These are phyloP conservation scores for Helminthosporium solani DNA, from an alignment of 2,329 filamentous ascomycete species.

Conservation along the genomic window DNA sequence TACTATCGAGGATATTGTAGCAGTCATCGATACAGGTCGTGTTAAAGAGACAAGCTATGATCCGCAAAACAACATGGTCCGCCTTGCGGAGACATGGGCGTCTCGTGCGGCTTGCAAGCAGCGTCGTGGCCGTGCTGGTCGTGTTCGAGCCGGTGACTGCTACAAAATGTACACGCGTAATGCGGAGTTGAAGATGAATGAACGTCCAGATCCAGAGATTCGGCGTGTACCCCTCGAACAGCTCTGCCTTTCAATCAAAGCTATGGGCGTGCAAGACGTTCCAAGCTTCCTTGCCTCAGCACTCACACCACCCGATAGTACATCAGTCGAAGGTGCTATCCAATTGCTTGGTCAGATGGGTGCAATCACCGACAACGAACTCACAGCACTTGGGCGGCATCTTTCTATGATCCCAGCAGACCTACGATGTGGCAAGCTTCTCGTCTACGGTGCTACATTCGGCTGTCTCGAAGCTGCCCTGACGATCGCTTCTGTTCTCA, in stretches of 20 bases:
- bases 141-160: conserved; percentile 86
- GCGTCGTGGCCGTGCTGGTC: conserved; percentile 85
- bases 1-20: conserved; percentile 95
- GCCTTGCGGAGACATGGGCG: conserved; percentile 92
- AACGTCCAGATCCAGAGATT: conserved; percentile 90
- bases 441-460: conserved; percentile 94
- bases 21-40: conserved; percentile 90
- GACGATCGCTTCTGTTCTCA: conserved; percentile 89
- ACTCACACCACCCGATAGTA: conserved; percentile 81
- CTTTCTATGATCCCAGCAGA: conserved; percentile 95
- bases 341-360: conserved; percentile 80
- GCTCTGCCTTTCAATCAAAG: conserved; percentile 88
- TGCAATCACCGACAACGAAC: conserved; percentile 78
- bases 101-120: conserved; percentile 94
- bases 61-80: conserved; percentile 87
- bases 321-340: conserved; percentile 84
- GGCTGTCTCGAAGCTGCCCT: conserved; percentile 86
- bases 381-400: conserved; percentile 89
- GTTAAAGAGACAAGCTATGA: conserved; percentile 98
- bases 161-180: conserved; percentile 93
- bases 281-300: conserved; percentile 78
- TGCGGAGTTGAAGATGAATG: conserved; percentile 80
- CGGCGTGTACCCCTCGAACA: conserved; percentile 90
- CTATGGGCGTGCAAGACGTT: conserved; percentile 88
- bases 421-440: conserved; percentile 86